These are phyloP conservation scores for Coccomyxa subellipsoidea DNA, from an alignment of 163 green algal species.

Conservation along the genomic window DNA sequence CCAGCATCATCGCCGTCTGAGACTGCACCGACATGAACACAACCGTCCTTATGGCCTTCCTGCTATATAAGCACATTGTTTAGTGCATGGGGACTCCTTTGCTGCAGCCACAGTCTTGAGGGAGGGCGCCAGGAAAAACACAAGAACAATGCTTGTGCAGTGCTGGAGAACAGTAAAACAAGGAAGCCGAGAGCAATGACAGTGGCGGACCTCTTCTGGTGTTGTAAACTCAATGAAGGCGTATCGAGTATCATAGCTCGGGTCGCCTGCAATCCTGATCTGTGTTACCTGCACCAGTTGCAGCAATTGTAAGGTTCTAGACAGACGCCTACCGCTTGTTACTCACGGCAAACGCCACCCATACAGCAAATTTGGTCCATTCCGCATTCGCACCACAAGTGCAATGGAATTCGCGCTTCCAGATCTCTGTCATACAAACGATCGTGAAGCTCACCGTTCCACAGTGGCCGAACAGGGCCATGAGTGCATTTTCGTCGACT, in stretches of 20 bases:
- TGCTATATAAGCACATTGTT: background rate
- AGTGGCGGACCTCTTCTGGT: conserved; percentile 27
- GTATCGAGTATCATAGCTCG: conserved; percentile 37
- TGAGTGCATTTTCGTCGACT: conserved; percentile 31
- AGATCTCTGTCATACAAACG: background rate
- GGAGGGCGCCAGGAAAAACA: no score
- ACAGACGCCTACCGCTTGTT: no score
- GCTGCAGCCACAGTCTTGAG: no score
- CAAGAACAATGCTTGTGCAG: background rate
- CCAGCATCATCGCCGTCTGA: conserved; percentile 30
- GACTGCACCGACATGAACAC: conserved; percentile 16
- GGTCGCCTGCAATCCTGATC: conserved; percentile 38
- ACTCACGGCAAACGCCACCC: no score
- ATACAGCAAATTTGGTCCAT: no score
- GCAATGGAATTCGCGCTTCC: background rate
- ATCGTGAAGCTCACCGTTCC: conserved; percentile 21
- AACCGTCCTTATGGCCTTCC: background rate
- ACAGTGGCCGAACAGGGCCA: conserved; percentile 35
- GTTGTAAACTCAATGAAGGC: conserved; percentile 44
- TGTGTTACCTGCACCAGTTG: conserved; percentile 26
- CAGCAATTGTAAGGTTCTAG: background rate
- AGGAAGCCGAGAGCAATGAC: background rate
- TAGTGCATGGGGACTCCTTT: background rate
- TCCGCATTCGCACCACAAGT: background rate
- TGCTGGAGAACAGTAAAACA: background rate